These are phyloP conservation scores for Voacanga thouarsii DNA, from an alignment of 257 asterid genomes.

Conservation along the genomic window DNA sequence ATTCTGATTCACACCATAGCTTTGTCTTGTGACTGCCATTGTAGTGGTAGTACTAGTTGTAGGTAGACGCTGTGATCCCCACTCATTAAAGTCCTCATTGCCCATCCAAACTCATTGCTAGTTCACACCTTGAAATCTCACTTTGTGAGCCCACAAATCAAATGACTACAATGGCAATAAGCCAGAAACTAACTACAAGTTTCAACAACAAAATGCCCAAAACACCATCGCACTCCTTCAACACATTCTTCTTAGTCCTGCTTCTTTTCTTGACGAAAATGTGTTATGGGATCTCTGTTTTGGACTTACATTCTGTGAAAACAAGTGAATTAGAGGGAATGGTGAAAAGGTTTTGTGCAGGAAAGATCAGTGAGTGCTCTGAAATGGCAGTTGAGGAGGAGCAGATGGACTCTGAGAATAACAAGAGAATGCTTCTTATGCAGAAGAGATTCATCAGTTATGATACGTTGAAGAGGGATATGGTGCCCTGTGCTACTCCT, in stretches of 20 bases:
- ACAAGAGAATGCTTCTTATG: conserved; percentile 53
- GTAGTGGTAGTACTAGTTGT: conserved; percentile 23
- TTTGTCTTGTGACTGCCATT: conserved; percentile 11
- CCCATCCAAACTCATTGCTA: conserved; percentile 19
- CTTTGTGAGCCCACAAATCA: conserved; percentile 27
- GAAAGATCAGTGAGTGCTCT: conserved; percentile 45
- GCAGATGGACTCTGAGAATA: conserved; percentile 64
- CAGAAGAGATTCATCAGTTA: conserved; percentile 64
- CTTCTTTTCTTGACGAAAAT: conserved; percentile 25
- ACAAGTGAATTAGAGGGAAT: conserved; percentile 23
- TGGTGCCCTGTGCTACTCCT: conserved; percentile 74
- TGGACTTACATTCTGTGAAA: conserved; percentile 38
- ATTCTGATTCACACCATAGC: conserved; percentile 26
- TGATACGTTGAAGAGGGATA: conserved; percentile 62
- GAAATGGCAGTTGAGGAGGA: conserved; percentile 32
- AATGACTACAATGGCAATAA: conserved; percentile 2
- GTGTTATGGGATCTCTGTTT: conserved; percentile 34
- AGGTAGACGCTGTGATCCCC: conserved; percentile 13
- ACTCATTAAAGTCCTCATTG: conserved; percentile 21
- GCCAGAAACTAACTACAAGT: conserved; percentile 1
- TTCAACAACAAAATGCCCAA: conserved; percentile 41
- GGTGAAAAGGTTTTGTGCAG: conserved; percentile 35
- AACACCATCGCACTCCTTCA: conserved; percentile 17
- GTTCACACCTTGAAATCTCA: conserved; percentile 30
- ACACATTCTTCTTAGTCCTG: conserved; percentile 24